Evolutionary conservation across 2,329 filamentous ascomycete species (phyloP).

Genomic region (Paracoccidioides brasiliensis): DNA sequence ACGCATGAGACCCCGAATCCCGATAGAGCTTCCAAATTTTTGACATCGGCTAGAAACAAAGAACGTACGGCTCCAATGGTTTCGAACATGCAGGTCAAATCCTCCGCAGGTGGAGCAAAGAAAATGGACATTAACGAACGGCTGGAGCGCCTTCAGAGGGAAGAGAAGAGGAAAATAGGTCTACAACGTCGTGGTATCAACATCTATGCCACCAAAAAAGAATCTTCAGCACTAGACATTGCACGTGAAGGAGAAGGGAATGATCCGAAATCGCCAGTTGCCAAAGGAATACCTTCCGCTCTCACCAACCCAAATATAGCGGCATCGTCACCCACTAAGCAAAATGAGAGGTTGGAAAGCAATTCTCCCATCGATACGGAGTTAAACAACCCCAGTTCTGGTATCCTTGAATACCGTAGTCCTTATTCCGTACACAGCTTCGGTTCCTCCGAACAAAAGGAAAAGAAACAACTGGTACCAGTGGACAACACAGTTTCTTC

Average conservation of each 20-base stretch:
- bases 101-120: not conserved
- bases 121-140: conserved; percentile 6
- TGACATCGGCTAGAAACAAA: not conserved
- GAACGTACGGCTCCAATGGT: not conserved
- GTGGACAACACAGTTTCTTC: not conserved
- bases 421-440: not conserved
- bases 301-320: not conserved
- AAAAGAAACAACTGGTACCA: not conserved
- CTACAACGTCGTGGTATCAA: conserved; percentile 1
- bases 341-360: not conserved
- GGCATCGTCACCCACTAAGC: not conserved
- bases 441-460: not conserved
- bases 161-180: conserved; percentile 9
- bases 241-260: conserved; percentile 18
- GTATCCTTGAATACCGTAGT: not conserved
- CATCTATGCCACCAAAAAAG: not conserved
- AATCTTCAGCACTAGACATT: not conserved
- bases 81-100: not conserved
- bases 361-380: not conserved
- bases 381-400: not conserved
- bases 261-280: conserved; percentile 14
- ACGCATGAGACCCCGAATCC: not conserved
- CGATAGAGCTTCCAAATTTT: not conserved
- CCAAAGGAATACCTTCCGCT: conserved; percentile 8
- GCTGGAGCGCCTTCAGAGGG: conserved; percentile 12